Evolutionary conservation across 192 early-diverging fungal species (phyloP).

Genomic region (Funneliformis mosseae): DNA sequence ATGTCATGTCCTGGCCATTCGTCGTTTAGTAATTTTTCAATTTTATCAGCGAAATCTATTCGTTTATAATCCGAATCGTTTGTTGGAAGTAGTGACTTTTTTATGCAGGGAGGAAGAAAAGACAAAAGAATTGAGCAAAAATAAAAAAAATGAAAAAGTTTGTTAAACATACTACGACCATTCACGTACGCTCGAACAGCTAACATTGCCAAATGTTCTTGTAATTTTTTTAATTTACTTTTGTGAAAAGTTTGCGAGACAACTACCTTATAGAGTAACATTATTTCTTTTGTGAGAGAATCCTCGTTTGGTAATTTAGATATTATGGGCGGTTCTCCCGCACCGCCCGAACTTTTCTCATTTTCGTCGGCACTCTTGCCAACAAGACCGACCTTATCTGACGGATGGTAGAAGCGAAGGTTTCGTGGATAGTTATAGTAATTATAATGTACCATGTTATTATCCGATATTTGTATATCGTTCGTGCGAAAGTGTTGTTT

Average conservation of each 20-base stretch:
- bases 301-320: neutral
- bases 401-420: neutral
- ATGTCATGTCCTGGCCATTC: constrained; percentile 86
- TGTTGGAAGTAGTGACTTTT: constrained; percentile 57
- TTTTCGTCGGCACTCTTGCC: neutral
- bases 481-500: neutral
- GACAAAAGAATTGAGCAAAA: neutral
- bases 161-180: neutral
- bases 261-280: neutral
- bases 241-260: neutral
- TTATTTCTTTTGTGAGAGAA: neutral
- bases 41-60: constrained; percentile 72
- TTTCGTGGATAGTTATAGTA: neutral
- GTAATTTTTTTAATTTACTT: too few species aligned
- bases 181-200: too few species aligned
- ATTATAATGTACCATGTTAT: neutral
- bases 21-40: constrained; percentile 71
- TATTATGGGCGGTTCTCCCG: neutral
- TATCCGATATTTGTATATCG: neutral
- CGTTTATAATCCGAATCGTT: constrained; percentile 69
- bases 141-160: too few species aligned
- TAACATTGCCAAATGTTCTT: too few species aligned
- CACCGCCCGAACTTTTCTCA: neutral
- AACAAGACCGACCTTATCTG: neutral
- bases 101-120: neutral